Evolutionary conservation across 352 stramenopile genomes (phyloP), one percentile per base, ranked within the genome.

Genomic region (Halophytophthora polymorphica): DNA sequence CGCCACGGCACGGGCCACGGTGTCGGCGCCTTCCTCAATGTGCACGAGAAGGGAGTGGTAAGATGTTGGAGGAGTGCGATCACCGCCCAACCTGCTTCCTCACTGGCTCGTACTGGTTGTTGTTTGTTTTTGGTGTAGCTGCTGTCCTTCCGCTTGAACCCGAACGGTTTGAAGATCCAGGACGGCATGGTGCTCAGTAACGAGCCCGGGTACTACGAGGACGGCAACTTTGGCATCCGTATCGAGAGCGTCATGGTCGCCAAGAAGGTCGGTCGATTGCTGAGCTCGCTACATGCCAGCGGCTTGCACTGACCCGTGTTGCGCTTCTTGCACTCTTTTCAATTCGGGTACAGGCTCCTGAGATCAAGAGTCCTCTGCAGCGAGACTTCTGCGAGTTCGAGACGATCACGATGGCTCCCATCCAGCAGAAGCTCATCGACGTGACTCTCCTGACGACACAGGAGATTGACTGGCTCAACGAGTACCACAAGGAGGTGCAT

Each of bases 221-320:
- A 97, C 57, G 96, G 95, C 35, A 85, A 95, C 38, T 99, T 98
- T 77, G 97, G 98, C 31, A 98, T 99, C 58, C 94, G 98, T 50
- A 99, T 99, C 53, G 98, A 99, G 69, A 99, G 98, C 59, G 72
- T 99, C 15, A 74, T 99, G 56, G 83, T 98, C 56, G 91, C 90
- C 50, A 86, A 96, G 60, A 92, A 97, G 67, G 91, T 94, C 18
- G 61, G 78, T 50, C 36, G 12, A 18, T 39, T 8, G 2, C 4
- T 28, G 1, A 2, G n/a, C 41, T 13, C 12, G 23, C 25, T 33
- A 13, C 19, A 17, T 19, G 12, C 6, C 35, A 33, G n/a, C 15
- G 25, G 8, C 54, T 17, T n/a, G 8, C 2, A 7, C 19, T 69
- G 37, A 59, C 14, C 7, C n/a, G 12, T 40, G 56, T n/a, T 22